Conservation (phyloP, 305 asterid species). For the Plantago lanceolata region DNA sequence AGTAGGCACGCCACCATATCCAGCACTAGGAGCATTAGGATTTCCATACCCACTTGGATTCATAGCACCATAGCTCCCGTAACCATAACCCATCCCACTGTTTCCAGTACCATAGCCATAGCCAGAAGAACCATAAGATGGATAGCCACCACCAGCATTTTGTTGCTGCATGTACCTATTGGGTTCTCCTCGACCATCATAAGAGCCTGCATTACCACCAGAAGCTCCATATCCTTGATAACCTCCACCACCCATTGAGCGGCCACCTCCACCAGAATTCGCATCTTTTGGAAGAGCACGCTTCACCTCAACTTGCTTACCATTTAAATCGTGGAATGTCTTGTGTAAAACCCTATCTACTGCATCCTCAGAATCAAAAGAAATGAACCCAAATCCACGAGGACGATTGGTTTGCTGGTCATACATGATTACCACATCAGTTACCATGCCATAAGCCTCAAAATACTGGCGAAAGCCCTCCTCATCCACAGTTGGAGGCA, state of each 20-base stretch:
- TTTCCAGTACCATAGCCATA: conserved; percentile 66
- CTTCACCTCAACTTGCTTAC: conserved; percentile 88
- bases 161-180: conserved; percentile 61
- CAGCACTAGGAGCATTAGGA: conserved; percentile 57
- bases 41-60: conserved; percentile 67
- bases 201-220: conserved; percentile 46
- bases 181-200: conserved; percentile 67
- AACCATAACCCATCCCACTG: conserved; percentile 75
- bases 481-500: conserved; percentile 67
- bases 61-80: conserved; percentile 59
- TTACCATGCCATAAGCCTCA: conserved; percentile 66
- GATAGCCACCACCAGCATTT: conserved; percentile 59
- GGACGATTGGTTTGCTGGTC: conserved; percentile 96
- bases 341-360: conserved; percentile 85
- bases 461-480: conserved; percentile 76
- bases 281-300: conserved; percentile 87
- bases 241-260: conserved; percentile 46
- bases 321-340: conserved; percentile 70
- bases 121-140: conserved; percentile 63
- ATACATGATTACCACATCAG: conserved; percentile 81
- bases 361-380: conserved; percentile 85
- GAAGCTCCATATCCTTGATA: conserved; percentile 70
- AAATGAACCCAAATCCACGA: conserved; percentile 86
- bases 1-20: conserved; percentile 61
- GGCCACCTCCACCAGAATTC: conserved; percentile 51